phyloP scores from a whole-genome alignment of 345 rosid genomes.

The Mallotus nudiflorus region DNA sequence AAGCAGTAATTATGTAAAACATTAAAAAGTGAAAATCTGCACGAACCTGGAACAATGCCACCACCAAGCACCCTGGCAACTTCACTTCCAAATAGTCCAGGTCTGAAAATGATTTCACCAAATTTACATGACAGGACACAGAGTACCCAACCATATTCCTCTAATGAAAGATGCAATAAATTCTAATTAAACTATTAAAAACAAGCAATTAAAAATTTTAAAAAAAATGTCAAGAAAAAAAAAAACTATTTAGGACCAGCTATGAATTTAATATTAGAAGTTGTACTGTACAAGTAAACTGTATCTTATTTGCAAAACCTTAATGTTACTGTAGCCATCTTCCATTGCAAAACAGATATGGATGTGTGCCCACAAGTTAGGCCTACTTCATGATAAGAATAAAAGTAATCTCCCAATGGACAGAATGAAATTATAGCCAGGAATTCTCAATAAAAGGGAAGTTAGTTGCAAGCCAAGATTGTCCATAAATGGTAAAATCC shows the following conservation, averaged over 20 bases:
- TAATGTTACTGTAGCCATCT: neutral
- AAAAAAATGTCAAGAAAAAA: no score
- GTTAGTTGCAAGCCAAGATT: no score
- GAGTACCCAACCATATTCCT: neutral
- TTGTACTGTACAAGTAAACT: neutral
- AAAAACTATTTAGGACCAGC: neutral
- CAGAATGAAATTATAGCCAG: neutral
- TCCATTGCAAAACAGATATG: neutral
- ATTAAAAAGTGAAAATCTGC: slow-evolving; percentile 14
- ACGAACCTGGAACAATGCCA: slow-evolving; percentile 93
- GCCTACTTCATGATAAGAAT: neutral
- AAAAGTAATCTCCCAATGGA: neutral
- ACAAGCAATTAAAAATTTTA: no score
- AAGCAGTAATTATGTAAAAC: neutral
- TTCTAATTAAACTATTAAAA: neutral
- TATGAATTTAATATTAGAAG: neutral
- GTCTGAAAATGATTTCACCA: slow-evolving; percentile 41
- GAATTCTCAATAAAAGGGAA: neutral
- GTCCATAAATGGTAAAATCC: no score
- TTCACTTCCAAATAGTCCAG: slow-evolving; percentile 78
- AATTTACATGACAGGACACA: slow-evolving; percentile 19
- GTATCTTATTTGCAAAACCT: slow-evolving; percentile 5
- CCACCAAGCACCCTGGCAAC: slow-evolving; percentile 93
- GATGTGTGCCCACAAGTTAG: neutral
- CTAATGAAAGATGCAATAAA: neutral